phyloP scores from a whole-genome alignment of 495 filamentous ascomycete genomes.

The Parmelia sp. region DNA sequence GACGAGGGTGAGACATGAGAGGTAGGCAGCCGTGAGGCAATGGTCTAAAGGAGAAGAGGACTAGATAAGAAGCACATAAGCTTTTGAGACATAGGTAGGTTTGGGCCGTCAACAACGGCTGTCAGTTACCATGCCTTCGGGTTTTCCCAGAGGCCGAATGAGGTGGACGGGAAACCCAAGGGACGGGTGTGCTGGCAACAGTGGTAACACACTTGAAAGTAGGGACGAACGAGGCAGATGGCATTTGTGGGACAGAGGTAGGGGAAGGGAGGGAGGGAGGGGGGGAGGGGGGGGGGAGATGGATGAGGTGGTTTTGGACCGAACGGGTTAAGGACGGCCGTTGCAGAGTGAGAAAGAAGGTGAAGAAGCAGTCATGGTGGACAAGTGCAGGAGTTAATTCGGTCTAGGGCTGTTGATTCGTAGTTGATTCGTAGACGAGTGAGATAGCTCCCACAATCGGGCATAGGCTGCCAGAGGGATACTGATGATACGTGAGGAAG shows the following conservation, averaged over 20 bases:
- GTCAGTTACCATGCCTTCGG: neutral
- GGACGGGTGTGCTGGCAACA: neutral
- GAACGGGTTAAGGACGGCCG: too few relatives aligned
- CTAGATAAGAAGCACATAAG: constrained; percentile 1
- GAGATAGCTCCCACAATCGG: too few relatives aligned
- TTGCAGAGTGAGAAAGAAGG: too few relatives aligned
- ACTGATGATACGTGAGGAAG: too few relatives aligned
- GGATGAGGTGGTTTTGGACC: too few relatives aligned
- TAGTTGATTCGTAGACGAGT: neutral
- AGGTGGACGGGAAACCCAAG: neutral
- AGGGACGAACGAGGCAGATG: neutral
- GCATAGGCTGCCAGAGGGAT: too few relatives aligned
- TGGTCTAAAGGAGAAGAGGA: neutral
- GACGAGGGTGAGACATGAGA: constrained; percentile 5
- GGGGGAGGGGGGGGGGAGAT: neutral
- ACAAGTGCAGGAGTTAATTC: neutral
- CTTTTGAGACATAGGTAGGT: neutral
- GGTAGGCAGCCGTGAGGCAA: constrained; percentile 4
- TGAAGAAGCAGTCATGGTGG: neutral
- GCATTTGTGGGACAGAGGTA: neutral
- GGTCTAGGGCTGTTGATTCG: neutral
- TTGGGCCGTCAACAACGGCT: too few relatives aligned
- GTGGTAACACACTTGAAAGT: neutral
- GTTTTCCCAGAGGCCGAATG: neutral
- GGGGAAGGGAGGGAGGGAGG: neutral